Evolutionary conservation across 1,284 basidiomycete genomes (phyloP).

Genomic region (Leccinum angustisporum): DNA sequence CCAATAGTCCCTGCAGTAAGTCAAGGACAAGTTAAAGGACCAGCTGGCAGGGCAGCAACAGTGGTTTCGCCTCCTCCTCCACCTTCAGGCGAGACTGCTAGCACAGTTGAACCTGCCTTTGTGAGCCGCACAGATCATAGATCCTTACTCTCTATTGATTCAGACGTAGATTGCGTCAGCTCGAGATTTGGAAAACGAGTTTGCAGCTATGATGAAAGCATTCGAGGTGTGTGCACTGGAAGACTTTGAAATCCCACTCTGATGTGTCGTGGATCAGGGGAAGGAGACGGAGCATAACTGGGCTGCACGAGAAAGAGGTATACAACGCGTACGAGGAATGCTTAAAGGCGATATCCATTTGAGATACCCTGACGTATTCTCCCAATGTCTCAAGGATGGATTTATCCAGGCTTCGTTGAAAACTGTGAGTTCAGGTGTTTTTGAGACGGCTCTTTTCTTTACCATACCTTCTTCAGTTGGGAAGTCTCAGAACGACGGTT

Average conservation of each 20-base stretch:
- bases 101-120: slow-evolving; percentile 63
- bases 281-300: slow-evolving; percentile 98
- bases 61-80: slow-evolving; percentile 43
- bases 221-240: slow-evolving; percentile 64
- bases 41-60: slow-evolving; percentile 55
- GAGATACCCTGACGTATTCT: slow-evolving; percentile 71
- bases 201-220: slow-evolving; percentile 71
- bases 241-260: slow-evolving; percentile 4
- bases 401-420: slow-evolving; percentile 86
- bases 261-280: slow-evolving; percentile 50
- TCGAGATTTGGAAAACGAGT: slow-evolving; percentile 85
- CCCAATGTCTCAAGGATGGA: slow-evolving; percentile 67
- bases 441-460: slow-evolving; percentile 1
- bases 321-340: slow-evolving; percentile 88
- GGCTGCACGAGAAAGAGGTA: slow-evolving; percentile 78
- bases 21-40: slow-evolving; percentile 48
- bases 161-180: slow-evolving; percentile 72
- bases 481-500: slow-evolving; percentile 91
- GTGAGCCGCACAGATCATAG: slow-evolving; percentile 43
- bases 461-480: slow-evolving; percentile 51
- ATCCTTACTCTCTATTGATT: slow-evolving; percentile 6
- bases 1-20: slow-evolving; percentile 49
- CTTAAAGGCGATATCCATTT: slow-evolving; percentile 79
- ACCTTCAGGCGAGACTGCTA: slow-evolving; percentile 40
- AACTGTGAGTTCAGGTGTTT: slow-evolving; percentile 56